These are phyloP conservation scores for Pseudopyricularia javanii DNA, from an alignment of 2,329 filamentous ascomycete species.

Conservation along the genomic window DNA sequence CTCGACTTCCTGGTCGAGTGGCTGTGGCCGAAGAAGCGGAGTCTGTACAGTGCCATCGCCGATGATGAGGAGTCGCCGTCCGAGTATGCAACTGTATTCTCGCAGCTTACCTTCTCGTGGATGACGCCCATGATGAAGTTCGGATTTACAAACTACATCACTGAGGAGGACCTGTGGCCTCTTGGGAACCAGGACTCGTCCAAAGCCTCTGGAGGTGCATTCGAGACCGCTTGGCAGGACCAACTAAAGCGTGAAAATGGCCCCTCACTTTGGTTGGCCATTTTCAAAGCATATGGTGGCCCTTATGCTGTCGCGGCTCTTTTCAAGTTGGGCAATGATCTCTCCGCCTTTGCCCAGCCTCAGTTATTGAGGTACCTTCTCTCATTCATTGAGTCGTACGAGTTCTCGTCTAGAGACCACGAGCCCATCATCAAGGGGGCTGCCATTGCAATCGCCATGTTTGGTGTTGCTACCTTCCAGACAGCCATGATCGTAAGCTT, in stretches of 20 bases:
- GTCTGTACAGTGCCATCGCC: constrained; percentile 41
- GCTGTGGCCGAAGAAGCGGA: constrained; percentile 69
- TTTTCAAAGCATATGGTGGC: constrained; percentile 73
- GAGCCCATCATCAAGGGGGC: constrained; percentile 76
- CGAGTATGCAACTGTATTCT: constrained; percentile 91
- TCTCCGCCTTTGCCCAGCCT: constrained; percentile 79
- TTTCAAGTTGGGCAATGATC: constrained; percentile 83
- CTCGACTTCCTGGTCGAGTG: constrained; percentile 72
- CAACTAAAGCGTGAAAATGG: constrained; percentile 57
- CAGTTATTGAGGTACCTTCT: constrained; percentile 81
- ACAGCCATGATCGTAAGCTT: constrained; percentile 55
- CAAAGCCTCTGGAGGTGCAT: constrained; percentile 53
- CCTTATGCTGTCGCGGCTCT: constrained; percentile 72
- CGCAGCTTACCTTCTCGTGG: constrained; percentile 88
- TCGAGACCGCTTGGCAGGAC: constrained; percentile 64
- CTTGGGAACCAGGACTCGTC: constrained; percentile 72
- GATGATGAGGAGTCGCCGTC: constrained; percentile 57
- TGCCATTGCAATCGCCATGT: constrained; percentile 86
- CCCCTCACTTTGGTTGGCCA: constrained; percentile 76
- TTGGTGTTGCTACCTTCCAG: constrained; percentile 71
- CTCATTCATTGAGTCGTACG: constrained; percentile 70
- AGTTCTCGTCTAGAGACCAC: constrained; percentile 25
- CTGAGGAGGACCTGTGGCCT: constrained; percentile 93
- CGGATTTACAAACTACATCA: constrained; percentile 84
- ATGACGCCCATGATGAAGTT: constrained; percentile 98